A percentile compares a stretch with the other conserved stretches of the same genome.
Conservation (phyloP, 441 rosid species). For the Erodium trifolium region DNA sequence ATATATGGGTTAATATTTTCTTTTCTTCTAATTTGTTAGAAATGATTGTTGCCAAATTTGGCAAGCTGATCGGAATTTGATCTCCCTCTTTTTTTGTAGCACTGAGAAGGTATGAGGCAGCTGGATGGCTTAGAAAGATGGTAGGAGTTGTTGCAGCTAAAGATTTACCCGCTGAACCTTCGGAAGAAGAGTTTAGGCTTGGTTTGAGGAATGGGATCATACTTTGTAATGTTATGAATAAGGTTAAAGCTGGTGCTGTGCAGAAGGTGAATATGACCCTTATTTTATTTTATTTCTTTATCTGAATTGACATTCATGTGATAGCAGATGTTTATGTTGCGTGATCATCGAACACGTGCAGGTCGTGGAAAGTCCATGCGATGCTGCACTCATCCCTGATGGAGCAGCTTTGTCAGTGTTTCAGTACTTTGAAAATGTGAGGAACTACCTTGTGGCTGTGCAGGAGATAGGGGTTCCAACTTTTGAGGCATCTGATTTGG, state of each 20-base stretch:
- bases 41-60: neutral
- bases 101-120: slow-evolving; percentile 68
- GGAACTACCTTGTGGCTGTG: slow-evolving; percentile 86
- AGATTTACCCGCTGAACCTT: slow-evolving; percentile 82
- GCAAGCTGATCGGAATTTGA: neutral
- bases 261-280: slow-evolving; percentile 42
- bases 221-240: slow-evolving; percentile 72
- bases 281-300: neutral
- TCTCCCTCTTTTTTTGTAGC: slow-evolving; percentile 27
- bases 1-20: too few species aligned
- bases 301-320: neutral
- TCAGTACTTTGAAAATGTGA: slow-evolving; percentile 92
- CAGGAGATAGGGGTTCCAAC: slow-evolving; percentile 77
- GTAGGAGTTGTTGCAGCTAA: slow-evolving; percentile 73
- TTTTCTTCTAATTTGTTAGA: neutral
- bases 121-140: slow-evolving; percentile 79
- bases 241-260: slow-evolving; percentile 70
- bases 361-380: slow-evolving; percentile 89
- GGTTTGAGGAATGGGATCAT: slow-evolving; percentile 86
- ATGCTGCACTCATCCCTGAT: slow-evolving; percentile 68
- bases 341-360: slow-evolving; percentile 19
- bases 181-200: slow-evolving; percentile 76
- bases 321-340: neutral
- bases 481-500: slow-evolving; percentile 96
- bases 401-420: slow-evolving; percentile 95